A percentile compares a stretch with the other conserved stretches of the same genome.
phyloP scores from a whole-genome alignment of 2,329 filamentous ascomycete species.

The Ceratocystis alfenasii region DNA sequence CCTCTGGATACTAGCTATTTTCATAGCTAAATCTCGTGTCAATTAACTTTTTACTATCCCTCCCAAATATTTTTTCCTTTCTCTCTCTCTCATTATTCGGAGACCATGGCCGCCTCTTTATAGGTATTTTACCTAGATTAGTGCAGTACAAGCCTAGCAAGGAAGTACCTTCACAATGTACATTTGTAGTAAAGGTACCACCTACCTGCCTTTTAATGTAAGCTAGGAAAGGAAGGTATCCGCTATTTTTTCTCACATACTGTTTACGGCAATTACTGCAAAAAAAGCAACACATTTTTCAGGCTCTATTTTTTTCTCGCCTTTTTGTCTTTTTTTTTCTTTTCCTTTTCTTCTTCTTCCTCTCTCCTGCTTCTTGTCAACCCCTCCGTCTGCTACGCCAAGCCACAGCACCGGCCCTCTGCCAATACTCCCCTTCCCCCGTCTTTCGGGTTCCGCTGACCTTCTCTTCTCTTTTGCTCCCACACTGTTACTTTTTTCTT shows the following conservation, averaged over 20 bases:
- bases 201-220: background rate
- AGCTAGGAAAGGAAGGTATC: conserved; percentile 3
- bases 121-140: background rate
- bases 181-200: background rate
- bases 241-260: conserved; percentile 6
- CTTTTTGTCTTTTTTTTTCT: background rate
- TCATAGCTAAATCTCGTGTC: too few species aligned
- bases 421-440: conserved; percentile 18
- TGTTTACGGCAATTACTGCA: background rate
- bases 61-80: background rate
- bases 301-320: background rate
- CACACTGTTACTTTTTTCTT: conserved; percentile 20
- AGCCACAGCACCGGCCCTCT: conserved; percentile 22
- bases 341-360: conserved; percentile 12
- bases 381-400: conserved; percentile 14
- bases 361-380: conserved; percentile 19
- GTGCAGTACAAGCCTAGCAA: background rate
- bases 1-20: too few species aligned
- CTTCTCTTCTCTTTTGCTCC: conserved; percentile 18
- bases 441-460: conserved; percentile 21
- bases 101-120: background rate
- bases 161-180: background rate
- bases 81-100: background rate
- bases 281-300: conserved; percentile 1
- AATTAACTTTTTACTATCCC: too few species aligned